Base-by-base conservation (phyloP, 805 yeast genomes). In the Cyberlindnera mrakii region DNA sequence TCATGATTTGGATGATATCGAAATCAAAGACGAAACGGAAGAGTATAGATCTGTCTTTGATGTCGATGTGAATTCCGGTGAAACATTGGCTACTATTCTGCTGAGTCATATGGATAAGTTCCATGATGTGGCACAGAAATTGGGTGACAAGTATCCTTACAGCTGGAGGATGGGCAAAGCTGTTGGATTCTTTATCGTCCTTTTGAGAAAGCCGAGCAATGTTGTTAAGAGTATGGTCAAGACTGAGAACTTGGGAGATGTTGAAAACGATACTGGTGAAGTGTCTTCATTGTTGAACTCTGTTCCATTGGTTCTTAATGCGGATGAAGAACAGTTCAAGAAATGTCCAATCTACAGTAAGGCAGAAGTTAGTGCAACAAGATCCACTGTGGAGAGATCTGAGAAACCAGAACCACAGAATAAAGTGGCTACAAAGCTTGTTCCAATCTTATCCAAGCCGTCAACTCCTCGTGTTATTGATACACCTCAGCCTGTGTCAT, bases 81-180 rank as follows among this genome's bases (percentile, higher is more conserved):
- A 64, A 34, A 55, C 55, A 8, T 52, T 69, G 34, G 65, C 71
- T 3, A 65, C 65, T 3, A 56, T 63, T 10, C 54, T 72, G 15
- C 54, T 66, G 38, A 57, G 57, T 6, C 72, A 71, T 43, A 67
- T 70, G 69, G 68, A 66, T 30, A 54, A 58, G 15, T 76, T 74
- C 49, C 62, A 66, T 52, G 47, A 57, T 45, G 38, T 72, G 62
- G 51, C 69, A 45, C 59, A 69, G 63, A 66, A 68, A 33, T 60
- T 83, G 30, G 76, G 85, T 17, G 67, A 64, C 20, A 70, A 78
- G 48, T 82, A 80, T 55, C 78, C 77, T 45, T 80, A 80, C 55
- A 84, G 88, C 2, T 79, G 82, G 79, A 73, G 84, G 60, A 71
- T 82, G 56, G 68, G 77, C 31, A 81, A 80, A 52, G 81, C 85